These are phyloP conservation scores for Naganishia vaughanmartiniae DNA, from an alignment of 768 basidiomycete species.

Conservation along the genomic window DNA sequence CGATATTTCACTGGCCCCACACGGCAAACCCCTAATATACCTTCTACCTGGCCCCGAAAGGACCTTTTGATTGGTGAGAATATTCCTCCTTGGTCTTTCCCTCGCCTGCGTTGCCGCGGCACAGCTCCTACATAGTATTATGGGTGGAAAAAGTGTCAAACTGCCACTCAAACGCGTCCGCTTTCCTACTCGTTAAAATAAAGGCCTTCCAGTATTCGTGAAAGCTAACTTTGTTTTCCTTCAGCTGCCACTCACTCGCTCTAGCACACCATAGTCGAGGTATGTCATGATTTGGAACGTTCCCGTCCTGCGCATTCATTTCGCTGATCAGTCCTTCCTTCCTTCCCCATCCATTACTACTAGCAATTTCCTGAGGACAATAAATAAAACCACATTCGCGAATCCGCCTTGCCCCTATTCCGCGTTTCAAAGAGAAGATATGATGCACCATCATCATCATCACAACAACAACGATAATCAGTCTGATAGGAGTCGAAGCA, in stretches of 20 bases:
- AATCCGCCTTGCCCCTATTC: background rate
- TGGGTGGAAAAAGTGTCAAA: constrained; percentile 13
- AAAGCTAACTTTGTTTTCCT: background rate
- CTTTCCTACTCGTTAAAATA: background rate
- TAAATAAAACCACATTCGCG: background rate
- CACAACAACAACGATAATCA: background rate
- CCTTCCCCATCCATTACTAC: background rate
- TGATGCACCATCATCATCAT: background rate
- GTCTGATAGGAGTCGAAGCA: constrained; percentile 6
- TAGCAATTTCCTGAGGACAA: background rate
- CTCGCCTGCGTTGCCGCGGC: background rate
- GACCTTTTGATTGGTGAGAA: background rate
- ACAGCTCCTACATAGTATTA: background rate
- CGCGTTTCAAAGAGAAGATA: background rate
- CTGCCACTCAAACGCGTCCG: constrained; percentile 9
- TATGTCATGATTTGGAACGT: background rate
- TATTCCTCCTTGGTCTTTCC: background rate
- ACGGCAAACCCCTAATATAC: background rate
- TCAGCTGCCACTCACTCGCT: constrained; percentile 2
- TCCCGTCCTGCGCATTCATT: background rate
- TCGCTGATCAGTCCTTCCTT: background rate
- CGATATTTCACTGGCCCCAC: constrained; percentile 5
- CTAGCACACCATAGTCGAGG: background rate
- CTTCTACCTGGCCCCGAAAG: background rate
- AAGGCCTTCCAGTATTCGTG: background rate